Evolutionary conservation across 768 basidiomycete species (phyloP).

Genomic region (Amanita phalloides): DNA sequence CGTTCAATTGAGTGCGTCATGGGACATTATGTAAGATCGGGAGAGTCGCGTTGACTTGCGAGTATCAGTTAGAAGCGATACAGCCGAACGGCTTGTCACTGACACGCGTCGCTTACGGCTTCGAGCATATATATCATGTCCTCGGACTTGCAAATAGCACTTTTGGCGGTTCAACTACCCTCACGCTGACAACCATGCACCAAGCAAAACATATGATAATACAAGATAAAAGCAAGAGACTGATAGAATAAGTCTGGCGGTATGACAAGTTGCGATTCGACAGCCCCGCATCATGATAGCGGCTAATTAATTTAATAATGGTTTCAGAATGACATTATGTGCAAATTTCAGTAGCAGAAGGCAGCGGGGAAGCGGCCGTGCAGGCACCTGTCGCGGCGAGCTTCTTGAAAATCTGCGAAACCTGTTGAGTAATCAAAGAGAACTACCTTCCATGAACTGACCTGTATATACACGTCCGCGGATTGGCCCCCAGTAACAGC

Average conservation of each 20-base stretch:
- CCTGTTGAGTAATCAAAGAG: neutral
- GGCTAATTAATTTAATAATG: slow-evolving; percentile 1
- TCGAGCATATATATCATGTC: neutral
- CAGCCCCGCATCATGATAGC: neutral
- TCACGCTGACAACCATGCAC: neutral
- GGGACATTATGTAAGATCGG: too few relatives aligned
- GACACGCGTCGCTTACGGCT: neutral
- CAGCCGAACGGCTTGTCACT: too few relatives aligned
- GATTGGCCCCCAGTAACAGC: slow-evolving; percentile 67
- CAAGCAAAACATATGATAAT: neutral
- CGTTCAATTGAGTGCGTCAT: too few relatives aligned
- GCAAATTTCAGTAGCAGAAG: slow-evolving; percentile 18
- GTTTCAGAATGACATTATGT: slow-evolving; percentile 9
- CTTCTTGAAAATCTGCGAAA: slow-evolving; percentile 36
- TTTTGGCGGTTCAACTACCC: neutral
- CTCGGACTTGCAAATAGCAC: neutral
- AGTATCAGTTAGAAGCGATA: too few relatives aligned
- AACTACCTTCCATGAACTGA: slow-evolving; percentile 16
- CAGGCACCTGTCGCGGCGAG: slow-evolving; percentile 28
- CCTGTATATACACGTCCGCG: slow-evolving; percentile 61
- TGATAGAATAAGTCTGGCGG: neutral
- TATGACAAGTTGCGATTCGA: neutral
- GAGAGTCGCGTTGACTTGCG: too few relatives aligned
- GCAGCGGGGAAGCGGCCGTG: slow-evolving; percentile 23
- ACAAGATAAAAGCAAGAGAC: neutral